A percentile compares a stretch with the other conserved stretches of the same genome.
Evolutionary conservation across 2,329 filamentous ascomycete genomes (phyloP).

Genomic region (Acarospora socialis): DNA sequence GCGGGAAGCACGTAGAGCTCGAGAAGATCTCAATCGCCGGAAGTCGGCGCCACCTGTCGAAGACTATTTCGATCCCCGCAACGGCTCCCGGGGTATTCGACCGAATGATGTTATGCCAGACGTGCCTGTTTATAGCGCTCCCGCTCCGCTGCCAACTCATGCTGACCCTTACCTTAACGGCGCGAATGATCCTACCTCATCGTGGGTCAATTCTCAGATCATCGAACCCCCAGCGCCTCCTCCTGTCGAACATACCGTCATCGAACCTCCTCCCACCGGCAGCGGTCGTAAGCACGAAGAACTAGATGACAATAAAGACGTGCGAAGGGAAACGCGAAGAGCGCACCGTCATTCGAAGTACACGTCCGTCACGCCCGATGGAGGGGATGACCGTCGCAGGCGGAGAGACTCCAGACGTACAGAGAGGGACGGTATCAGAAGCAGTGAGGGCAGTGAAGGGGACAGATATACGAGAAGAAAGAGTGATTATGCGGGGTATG

Average conservation of each 20-base stretch:
- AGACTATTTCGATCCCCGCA: constrained; percentile 22
- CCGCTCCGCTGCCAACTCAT: constrained; percentile 17
- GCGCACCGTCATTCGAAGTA: constrained; percentile 27
- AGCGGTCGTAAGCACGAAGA: constrained; percentile 12
- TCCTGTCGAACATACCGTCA: constrained; percentile 30
- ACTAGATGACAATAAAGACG: constrained; percentile 21
- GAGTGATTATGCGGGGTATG: constrained; percentile 5
- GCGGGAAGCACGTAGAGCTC: constrained; percentile 21
- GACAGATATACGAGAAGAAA: constrained; percentile 19
- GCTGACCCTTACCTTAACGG: constrained; percentile 16
- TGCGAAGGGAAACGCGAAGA: constrained; percentile 28
- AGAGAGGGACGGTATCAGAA: constrained; percentile 23
- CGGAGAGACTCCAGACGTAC: constrained; percentile 20
- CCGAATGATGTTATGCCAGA: no score
- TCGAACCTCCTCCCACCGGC: constrained; percentile 22
- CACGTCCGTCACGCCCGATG: constrained; percentile 23
- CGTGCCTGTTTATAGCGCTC: no score
- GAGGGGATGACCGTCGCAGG: constrained; percentile 26
- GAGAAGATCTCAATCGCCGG: constrained; percentile 23
- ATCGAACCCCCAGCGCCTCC: constrained; percentile 34
- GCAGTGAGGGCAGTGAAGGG: constrained; percentile 28
- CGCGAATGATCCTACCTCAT: constrained; percentile 34
- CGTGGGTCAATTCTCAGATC: constrained; percentile 34
- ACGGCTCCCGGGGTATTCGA: constrained; percentile 13
- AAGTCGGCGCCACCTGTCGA: constrained; percentile 22